A percentile compares a stretch with the other conserved stretches of the same genome.
phyloP scores from a whole-genome alignment of 2,329 filamentous ascomycete genomes.

The Dothidotthia symphoricarpi region DNA sequence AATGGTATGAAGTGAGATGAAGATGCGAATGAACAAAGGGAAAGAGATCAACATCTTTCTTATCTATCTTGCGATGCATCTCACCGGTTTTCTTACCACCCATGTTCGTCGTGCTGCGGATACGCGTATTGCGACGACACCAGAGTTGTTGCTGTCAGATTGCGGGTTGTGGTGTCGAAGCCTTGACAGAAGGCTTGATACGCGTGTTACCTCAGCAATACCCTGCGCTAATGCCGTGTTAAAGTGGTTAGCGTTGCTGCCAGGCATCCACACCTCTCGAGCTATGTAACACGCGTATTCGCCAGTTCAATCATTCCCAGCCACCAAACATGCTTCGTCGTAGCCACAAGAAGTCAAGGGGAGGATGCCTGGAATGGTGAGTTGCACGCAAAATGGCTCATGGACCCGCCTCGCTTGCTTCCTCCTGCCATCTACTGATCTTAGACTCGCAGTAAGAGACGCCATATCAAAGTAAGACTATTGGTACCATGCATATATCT shows the following conservation, averaged over 20 bases:
- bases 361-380: conserved; percentile 21
- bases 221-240: neutral
- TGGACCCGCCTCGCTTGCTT: neutral
- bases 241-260: too few species aligned
- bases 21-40: neutral
- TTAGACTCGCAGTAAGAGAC: conserved; percentile 13
- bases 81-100: too few species aligned
- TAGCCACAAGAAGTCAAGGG: conserved; percentile 23
- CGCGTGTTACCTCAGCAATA: conserved; percentile 16
- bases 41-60: too few species aligned
- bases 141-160: neutral
- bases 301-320: neutral
- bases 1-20: neutral
- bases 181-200: neutral
- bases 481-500: neutral
- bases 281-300: conserved; percentile 15
- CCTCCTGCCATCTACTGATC: neutral
- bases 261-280: neutral
- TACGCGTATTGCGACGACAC: conserved; percentile 6
- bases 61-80: too few species aligned
- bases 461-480: conserved; percentile 18
- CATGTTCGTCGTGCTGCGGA: conserved; percentile 1
- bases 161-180: too few species aligned
- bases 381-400: conserved; percentile 1
- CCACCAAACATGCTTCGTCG: conserved; percentile 16